phyloP scores from a whole-genome alignment of 164 flowering plant genomes.

The Nymphaea thermarum region DNA sequence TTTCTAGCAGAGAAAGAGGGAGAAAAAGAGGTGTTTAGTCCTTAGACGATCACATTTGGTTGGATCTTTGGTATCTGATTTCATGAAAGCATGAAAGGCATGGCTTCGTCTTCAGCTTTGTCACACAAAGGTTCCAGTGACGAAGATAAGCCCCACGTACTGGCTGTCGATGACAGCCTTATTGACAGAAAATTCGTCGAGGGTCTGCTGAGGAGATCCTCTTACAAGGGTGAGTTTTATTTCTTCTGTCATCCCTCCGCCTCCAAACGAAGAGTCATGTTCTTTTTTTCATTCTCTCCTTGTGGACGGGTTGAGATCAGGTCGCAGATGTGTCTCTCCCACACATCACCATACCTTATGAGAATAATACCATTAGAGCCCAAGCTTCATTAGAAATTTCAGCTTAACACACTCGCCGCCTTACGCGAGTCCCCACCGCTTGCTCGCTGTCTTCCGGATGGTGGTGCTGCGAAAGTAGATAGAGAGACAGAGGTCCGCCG shows the following conservation, averaged over 20 bases:
- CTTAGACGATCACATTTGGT: too few species aligned
- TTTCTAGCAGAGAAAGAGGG: too few species aligned
- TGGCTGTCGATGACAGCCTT: constrained; percentile 72
- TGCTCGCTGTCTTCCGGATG: background rate
- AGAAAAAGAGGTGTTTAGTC: too few species aligned
- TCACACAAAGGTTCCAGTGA: background rate
- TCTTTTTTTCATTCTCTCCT: background rate
- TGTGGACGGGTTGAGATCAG: background rate
- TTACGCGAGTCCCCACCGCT: background rate
- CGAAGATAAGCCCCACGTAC: constrained; percentile 45
- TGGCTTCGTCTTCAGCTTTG: background rate
- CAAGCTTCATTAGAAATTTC: background rate
- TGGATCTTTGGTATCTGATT: too few species aligned
- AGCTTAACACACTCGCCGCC: background rate
- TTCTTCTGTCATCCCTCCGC: background rate
- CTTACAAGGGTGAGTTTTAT: constrained; percentile 46
- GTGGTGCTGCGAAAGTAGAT: too few species aligned
- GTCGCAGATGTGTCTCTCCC: background rate
- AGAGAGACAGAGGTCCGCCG: too few species aligned
- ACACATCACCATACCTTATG: background rate
- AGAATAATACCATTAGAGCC: background rate
- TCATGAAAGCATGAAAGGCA: background rate
- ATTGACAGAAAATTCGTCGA: constrained; percentile 57
- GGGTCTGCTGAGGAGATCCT: constrained; percentile 38
- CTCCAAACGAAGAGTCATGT: background rate